Evolutionary conservation across 495 filamentous ascomycete genomes (phyloP), one percentile per base, ranked within the genome.

Genomic region (Aspergillus carlsbadensis): DNA sequence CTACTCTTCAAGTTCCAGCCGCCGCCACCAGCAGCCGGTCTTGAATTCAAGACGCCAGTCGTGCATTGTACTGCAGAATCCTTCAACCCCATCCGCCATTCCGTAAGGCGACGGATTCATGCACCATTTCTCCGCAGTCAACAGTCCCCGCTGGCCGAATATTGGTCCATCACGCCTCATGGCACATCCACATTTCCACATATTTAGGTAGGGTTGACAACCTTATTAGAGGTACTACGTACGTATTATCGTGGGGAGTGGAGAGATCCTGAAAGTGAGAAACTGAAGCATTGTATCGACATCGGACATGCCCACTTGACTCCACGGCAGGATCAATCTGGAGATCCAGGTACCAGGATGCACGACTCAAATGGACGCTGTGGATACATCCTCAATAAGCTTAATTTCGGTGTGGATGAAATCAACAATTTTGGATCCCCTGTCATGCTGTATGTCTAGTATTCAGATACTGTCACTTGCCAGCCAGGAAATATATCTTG

Each of bases 121-220:
- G 59, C 60, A 57, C 42, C 54, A 39, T 48, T 65, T 62, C 59
- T 62, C 62, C 62, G 62, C 62, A 65, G 49, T 65, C 57, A 56
- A 65, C 59, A 59, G 62, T 56, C 58, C 37, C 62, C 62, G 62
- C 62, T 41, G 50, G 42, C 52, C 45, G 48, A 57, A 62, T 62
- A 57, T 55, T 61, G 62, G 62, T 45, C 56, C 57, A 55, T 43
- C 57, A 39, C 40, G 56, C 59, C 63, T 66, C 60, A 59, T 66
- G 59, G 63, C 60, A 61, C 63, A 61, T 65, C 62, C 62, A 65
- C 62, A 61, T 59, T 65, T 57, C 62, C 62, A 65, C 62, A 61
- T 57, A 46, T 58, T 43, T 52, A 58, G 53, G 56, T 46, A 61
- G 58, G 48, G 50, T 46, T 24, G 33, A 18, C 52, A 65, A 62